phyloP scores from a whole-genome alignment of 108 stramenopile species.

The Asterionellopsis glacialis region DNA sequence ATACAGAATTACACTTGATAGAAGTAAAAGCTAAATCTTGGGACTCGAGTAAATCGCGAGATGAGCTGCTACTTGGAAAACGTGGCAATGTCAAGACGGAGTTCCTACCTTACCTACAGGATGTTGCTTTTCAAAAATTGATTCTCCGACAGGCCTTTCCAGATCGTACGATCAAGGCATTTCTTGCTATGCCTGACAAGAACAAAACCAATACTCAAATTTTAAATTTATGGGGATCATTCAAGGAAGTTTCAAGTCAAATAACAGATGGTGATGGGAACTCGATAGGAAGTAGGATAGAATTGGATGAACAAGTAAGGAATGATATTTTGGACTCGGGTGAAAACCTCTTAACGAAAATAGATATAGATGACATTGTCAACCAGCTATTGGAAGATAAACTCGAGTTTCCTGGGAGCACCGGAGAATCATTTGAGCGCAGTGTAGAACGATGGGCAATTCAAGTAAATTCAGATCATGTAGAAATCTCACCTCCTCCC shows the following conservation, averaged over 20 bases:
- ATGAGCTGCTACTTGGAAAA: conserved; percentile 25
- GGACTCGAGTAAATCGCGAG: conserved; percentile 25
- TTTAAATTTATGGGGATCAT: conserved; percentile 1
- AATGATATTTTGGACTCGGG: neutral
- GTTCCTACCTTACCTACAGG: conserved; percentile 41
- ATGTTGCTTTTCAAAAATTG: conserved; percentile 46
- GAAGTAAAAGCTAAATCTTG: conserved; percentile 48
- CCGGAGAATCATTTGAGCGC: conserved; percentile 19
- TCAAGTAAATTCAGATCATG: too few species aligned
- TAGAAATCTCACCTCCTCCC: neutral
- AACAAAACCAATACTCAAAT: conserved; percentile 15
- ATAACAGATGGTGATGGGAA: too few species aligned
- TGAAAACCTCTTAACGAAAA: conserved; percentile 1
- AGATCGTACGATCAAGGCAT: conserved; percentile 26
- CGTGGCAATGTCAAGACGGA: conserved; percentile 24
- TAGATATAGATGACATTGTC: conserved; percentile 44
- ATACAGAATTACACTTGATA: conserved; percentile 29
- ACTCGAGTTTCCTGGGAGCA: conserved; percentile 36
- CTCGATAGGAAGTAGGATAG: neutral
- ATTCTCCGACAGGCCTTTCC: conserved; percentile 31
- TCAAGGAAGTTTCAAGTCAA: neutral
- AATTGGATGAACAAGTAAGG: neutral
- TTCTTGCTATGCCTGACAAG: conserved; percentile 46
- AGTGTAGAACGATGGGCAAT: too few species aligned
- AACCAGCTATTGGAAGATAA: conserved; percentile 18